Base-by-base conservation (phyloP, 495 filamentous ascomycete genomes). In the Xylona heveae region DNA sequence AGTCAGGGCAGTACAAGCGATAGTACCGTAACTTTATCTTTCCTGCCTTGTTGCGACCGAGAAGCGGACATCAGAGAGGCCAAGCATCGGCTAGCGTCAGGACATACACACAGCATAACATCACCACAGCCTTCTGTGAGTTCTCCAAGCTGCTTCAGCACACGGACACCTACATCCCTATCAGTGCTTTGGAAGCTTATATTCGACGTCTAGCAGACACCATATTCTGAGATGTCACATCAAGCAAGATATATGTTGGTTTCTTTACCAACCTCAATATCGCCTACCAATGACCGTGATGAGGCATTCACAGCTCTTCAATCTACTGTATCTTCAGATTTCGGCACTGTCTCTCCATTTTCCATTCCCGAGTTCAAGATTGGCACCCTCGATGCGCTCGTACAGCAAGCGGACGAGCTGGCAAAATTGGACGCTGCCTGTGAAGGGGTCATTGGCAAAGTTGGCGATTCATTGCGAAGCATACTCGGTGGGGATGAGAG, bases 401-500 rank as follows among this genome's bases (percentile, higher is more conserved):
- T 97, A 17, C 79, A 90, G 55, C 85, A 97, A 48, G 88, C 88
- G 23, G 88, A 97, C 48, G 85, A 93, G 45, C 59, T 97, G 25
- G 66, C 74, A 21, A 97, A 95, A 67, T 69, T 97, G 19, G 75
- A 81, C 37, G 44, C 56, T 8, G 63, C 65, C 19, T 92, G 82
- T 43, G 75, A 84, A 54, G 69, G 60, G 27, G 79, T 92, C 6
- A 83, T 91, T 24, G 62, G 59, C 28, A 94, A 94, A 54, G 78
- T 95, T 24, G 72, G 70, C 36, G 88, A 97, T 47, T 78, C 80
- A 28, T 52, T 97, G 54, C 64, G 63, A 50, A 70, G 58, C 34
- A 66, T 94, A 40, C 59, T 93, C 2, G 78, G 79, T 13, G 76
- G 75, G 0, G 78, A 92, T 40, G 76, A 85, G 43, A 72, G 68